Evolutionary conservation across 495 filamentous ascomycete species (phyloP).

Genomic region (Physcia stellaris): DNA sequence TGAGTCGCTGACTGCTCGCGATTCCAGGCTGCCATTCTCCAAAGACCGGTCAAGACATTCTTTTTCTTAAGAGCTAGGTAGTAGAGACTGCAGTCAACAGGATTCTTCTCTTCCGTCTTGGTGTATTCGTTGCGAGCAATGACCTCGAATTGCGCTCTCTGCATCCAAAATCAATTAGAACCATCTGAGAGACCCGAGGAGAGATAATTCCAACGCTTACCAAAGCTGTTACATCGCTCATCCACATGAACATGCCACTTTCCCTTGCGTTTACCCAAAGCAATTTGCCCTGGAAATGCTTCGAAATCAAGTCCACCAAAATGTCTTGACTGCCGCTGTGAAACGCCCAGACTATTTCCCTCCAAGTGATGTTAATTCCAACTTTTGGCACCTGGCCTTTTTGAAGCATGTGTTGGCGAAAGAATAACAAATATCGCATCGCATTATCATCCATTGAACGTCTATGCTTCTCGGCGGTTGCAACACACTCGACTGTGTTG

Average conservation of each 20-base stretch:
- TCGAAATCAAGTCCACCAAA: constrained; percentile 71
- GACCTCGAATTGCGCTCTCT: constrained; percentile 72
- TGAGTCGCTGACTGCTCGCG: constrained; percentile 69
- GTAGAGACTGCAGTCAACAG: constrained; percentile 83
- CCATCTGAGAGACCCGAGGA: not conserved
- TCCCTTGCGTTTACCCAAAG: constrained; percentile 76
- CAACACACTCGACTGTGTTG: constrained; percentile 78
- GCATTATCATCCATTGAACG: constrained; percentile 89
- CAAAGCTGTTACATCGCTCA: constrained; percentile 60
- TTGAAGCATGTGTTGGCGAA: constrained; percentile 68
- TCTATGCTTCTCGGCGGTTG: constrained; percentile 75
- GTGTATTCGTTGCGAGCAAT: constrained; percentile 91
- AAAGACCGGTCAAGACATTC: constrained; percentile 77
- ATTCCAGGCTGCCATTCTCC: constrained; percentile 91
- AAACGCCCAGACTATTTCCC: constrained; percentile 90
- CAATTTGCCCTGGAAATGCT: constrained; percentile 63
- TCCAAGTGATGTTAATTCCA: constrained; percentile 66
- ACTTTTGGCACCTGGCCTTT: constrained; percentile 44
- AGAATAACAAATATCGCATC: constrained; percentile 80
- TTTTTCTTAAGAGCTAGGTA: constrained; percentile 91
- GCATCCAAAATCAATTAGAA: too few species aligned
- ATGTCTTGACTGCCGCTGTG: constrained; percentile 91
- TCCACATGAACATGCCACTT: constrained; percentile 91
- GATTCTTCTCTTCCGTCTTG: constrained; percentile 74
- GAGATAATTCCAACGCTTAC: constrained; percentile 32